Evolutionary conservation across 1,284 basidiomycete genomes (phyloP).

Genomic region (Ganoderma sp.): DNA sequence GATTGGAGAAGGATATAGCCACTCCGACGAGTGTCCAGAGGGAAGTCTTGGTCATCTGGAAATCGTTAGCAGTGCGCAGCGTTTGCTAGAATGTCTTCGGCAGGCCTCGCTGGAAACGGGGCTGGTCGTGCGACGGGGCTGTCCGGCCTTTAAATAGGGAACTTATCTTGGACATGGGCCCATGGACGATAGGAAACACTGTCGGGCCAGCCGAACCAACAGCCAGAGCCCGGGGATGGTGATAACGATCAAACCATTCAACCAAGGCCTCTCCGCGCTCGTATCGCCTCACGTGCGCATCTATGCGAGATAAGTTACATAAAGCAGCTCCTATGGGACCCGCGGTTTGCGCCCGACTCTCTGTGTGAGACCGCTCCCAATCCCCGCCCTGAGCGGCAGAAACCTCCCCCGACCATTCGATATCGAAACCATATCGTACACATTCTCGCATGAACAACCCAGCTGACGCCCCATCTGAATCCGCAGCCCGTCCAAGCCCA

Average conservation of each 20-base stretch:
- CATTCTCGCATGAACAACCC: neutral
- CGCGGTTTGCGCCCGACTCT: neutral
- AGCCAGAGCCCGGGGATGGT: neutral
- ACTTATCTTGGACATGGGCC: conserved; percentile 8
- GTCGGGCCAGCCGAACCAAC: conserved; percentile 9
- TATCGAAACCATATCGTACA: conserved; percentile 3
- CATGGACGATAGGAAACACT: conserved; percentile 22
- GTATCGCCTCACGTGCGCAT: neutral
- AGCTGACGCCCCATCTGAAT: neutral
- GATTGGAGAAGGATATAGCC: conserved; percentile 8
- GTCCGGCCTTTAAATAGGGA: neutral
- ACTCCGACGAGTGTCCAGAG: conserved; percentile 5
- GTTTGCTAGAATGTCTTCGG: neutral
- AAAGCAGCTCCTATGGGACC: neutral
- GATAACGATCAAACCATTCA: neutral
- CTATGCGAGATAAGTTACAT: neutral
- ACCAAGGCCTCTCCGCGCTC: neutral
- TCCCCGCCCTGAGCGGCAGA: neutral
- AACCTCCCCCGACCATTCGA: neutral
- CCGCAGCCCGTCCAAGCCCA: neutral
- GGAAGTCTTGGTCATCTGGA: conserved; percentile 16
- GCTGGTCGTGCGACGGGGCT: neutral
- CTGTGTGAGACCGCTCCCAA: neutral
- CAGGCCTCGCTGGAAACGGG: neutral
- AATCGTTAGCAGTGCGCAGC: conserved; percentile 4